phyloP scores from a whole-genome alignment of 148 eudicot species.

The Heliamphora exappendiculata region DNA sequence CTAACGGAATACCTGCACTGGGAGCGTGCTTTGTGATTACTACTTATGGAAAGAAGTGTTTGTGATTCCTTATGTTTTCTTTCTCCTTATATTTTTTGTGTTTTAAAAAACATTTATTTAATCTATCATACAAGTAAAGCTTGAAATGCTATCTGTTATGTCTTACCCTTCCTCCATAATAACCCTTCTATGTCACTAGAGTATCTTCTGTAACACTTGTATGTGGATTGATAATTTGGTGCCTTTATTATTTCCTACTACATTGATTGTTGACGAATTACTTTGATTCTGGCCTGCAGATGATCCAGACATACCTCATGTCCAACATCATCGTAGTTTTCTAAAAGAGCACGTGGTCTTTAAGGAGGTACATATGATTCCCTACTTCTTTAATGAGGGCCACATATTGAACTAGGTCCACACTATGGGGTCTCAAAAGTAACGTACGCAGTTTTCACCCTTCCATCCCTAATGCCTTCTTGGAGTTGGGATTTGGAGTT shows the following conservation, averaged over 20 bases:
- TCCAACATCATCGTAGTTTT: constrained; percentile 64
- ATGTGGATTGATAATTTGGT: background rate
- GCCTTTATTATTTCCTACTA: background rate
- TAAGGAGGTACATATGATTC: constrained; percentile 57
- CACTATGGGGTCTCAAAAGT: no score
- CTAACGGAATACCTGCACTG: background rate
- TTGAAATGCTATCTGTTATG: background rate
- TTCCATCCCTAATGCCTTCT: background rate
- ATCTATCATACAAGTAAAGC: background rate
- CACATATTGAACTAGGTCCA: no score
- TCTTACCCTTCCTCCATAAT: background rate
- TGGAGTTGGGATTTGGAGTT: background rate
- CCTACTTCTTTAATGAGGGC: background rate
- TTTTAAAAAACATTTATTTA: background rate
- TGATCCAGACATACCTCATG: constrained; percentile 70
- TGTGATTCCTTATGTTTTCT: background rate
- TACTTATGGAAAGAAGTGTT: background rate
- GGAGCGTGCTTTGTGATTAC: background rate
- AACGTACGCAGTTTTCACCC: background rate
- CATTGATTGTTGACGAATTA: background rate
- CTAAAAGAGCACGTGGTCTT: constrained; percentile 81
- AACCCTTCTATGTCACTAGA: background rate
- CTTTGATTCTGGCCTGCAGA: constrained; percentile 37
- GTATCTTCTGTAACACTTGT: background rate
- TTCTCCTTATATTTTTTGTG: background rate